Evolutionary conservation across 495 filamentous ascomycete species (phyloP), one percentile per base, ranked within the genome.

Genomic region (Trichoderma virens): DNA sequence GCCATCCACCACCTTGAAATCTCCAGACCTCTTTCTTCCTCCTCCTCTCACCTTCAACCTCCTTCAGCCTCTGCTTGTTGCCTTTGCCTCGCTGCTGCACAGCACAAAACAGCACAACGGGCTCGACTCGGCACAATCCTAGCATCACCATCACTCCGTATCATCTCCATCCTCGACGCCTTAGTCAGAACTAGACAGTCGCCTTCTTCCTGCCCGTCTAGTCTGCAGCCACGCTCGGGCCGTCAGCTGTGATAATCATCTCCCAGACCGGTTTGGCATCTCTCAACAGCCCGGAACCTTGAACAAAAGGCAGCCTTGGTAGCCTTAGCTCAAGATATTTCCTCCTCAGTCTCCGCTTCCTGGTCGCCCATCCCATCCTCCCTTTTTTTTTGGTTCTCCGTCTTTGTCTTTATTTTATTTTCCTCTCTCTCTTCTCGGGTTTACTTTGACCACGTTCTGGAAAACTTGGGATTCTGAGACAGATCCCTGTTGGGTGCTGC

Each of bases 271-370:
- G 45, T 30, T 54, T 56, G 62, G 45, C 31, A 31, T 35, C 25
- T 31, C 43, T 32, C 60, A 61, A 20, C 34, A 31, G 38, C 8
- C 60, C 32, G 11, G 23, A 16, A 20, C 34, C 61, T 25, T 62
- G 20, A 32, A 47, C 20, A 56, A 30, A 56, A 16, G 9, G 51
- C 51, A n/a, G 23, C 51, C 25, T 30, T 8, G 51, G 51, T 14
- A 56, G 51, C 25, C 51, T 56, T 31, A 56, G 51, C 25, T 30
- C 20, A 30, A 41, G 38, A 23, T 11, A 32, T 56, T 54, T 30
- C 7, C 35, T 54, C 5, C n/a, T 56, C 54, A n/a, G 27, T 64
- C 54, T 64, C 43, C 41, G 61, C 61, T 45, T 43, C 20, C 61
- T 62, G 16, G 34, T 27, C 61, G 61, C 20, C 61, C 61, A 28